phyloP scores from a whole-genome alignment of 768 basidiomycete species.

The Mrakia blollopis region DNA sequence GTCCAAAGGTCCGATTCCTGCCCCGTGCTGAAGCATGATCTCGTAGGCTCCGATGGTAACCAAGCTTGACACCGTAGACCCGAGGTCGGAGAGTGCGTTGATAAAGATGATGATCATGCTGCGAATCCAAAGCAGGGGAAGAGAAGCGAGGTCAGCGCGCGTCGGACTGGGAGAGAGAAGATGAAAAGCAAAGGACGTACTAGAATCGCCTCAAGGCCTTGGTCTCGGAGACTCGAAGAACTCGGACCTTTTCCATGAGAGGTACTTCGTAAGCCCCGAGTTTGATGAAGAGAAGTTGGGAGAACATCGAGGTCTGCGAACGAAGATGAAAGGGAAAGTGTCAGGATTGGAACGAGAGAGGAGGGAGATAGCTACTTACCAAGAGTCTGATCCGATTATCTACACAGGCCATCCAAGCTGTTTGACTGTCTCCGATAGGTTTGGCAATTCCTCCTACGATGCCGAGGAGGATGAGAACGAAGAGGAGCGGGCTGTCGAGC shows the following conservation, averaged over 20 bases:
- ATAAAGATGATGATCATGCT: background rate
- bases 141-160: background rate
- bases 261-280: constrained; percentile 14
- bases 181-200: background rate
- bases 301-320: constrained; percentile 24
- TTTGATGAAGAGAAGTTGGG: constrained; percentile 23
- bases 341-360: background rate
- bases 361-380: background rate
- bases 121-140: background rate
- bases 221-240: constrained; percentile 1
- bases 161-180: background rate
- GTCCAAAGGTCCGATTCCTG: background rate
- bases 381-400: constrained; percentile 25
- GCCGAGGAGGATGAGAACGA: constrained; percentile 5
- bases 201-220: constrained; percentile 13
- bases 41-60: constrained; percentile 3
- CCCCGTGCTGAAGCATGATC: background rate
- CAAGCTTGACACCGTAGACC: background rate
- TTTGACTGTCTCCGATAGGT: constrained; percentile 4
- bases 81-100: background rate
- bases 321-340: no score
- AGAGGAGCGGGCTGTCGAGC: background rate
- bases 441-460: background rate
- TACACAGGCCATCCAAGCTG: constrained; percentile 13
- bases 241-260: background rate